Evolutionary conservation across 371 early-diverging fungal species (phyloP).

Genomic region (Haplosporangium sp.): DNA sequence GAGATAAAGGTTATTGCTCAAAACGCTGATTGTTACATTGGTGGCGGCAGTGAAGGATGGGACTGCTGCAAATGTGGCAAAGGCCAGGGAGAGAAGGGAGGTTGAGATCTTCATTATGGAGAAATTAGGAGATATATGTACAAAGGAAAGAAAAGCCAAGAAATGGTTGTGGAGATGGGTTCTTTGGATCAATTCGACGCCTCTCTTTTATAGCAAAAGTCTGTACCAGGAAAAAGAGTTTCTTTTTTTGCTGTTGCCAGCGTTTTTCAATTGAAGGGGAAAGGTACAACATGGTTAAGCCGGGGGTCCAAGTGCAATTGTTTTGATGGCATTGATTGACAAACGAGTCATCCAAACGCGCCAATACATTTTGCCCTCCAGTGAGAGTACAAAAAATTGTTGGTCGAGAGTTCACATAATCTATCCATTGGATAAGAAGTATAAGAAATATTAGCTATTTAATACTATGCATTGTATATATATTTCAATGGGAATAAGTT

Average conservation of each 20-base stretch:
- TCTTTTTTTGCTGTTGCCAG: neutral
- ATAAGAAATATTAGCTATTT: too few relatives aligned
- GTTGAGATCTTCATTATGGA: slow-evolving; percentile 36
- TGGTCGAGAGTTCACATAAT: neutral
- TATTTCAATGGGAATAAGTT: too few relatives aligned
- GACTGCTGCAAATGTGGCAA: slow-evolving; percentile 20
- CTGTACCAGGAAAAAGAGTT: neutral
- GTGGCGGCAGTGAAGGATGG: slow-evolving; percentile 17
- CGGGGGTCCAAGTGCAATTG: neutral
- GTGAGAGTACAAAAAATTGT: neutral
- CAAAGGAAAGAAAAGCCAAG: neutral
- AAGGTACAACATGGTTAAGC: too few relatives aligned
- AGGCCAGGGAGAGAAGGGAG: slow-evolving; percentile 12
- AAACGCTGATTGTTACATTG: slow-evolving; percentile 47
- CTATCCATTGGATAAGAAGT: too few relatives aligned
- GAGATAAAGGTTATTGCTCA: slow-evolving; percentile 48
- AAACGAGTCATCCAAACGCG: neutral
- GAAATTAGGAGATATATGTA: neutral
- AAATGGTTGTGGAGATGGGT: neutral
- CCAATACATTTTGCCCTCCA: neutral
- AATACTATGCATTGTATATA: too few relatives aligned
- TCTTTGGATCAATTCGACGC: neutral
- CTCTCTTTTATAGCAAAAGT: slow-evolving; percentile 4
- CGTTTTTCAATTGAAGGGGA: too few relatives aligned
- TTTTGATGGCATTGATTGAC: too few relatives aligned